Percentiles rank a stretch among this genome's conserved stretches.
These are phyloP conservation scores for Oemleria cerasiformis DNA, from an alignment of 306 rosid species.

Conservation along the genomic window DNA sequence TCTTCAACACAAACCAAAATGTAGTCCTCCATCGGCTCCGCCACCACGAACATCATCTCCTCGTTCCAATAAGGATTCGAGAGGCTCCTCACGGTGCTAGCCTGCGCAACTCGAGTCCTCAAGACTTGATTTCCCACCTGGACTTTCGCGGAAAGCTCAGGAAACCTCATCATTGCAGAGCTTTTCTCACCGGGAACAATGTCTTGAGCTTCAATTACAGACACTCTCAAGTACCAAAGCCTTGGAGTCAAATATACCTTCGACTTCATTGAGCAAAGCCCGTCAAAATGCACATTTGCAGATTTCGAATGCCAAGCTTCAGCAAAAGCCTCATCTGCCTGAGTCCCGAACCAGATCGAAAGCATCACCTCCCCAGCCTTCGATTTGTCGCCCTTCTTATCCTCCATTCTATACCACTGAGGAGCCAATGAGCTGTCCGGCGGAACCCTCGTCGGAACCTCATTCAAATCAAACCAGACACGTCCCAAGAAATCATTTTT, in stretches of 20 bases:
- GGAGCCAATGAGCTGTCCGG: conserved; percentile 68
- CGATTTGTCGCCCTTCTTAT: conserved; percentile 49
- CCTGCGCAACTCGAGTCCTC: conserved; percentile 42
- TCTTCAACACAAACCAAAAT: conserved; percentile 46
- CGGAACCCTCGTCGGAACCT: conserved; percentile 49
- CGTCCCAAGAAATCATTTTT: conserved; percentile 53
- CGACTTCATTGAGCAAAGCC: conserved; percentile 58
- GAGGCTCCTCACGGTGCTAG: conserved; percentile 41
- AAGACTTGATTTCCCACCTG: conserved; percentile 56
- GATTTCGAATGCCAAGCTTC: conserved; percentile 68
- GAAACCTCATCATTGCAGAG: conserved; percentile 43
- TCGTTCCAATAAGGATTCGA: conserved; percentile 61
- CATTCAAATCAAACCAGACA: conserved; percentile 57
- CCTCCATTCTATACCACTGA: conserved; percentile 68
- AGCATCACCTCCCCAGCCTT: conserved; percentile 53
- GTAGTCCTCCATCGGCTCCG: conserved; percentile 62
- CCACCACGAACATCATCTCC: conserved; percentile 56
- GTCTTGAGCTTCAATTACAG: conserved; percentile 58
- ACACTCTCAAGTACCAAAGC: conserved; percentile 55
- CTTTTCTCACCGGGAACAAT: conserved; percentile 47
- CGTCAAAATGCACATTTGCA: conserved; percentile 59
- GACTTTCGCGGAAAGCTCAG: conserved; percentile 44
- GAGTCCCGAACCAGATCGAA: conserved; percentile 65
- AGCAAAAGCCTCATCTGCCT: conserved; percentile 62
- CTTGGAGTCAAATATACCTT: conserved; percentile 65